phyloP scores from a whole-genome alignment of 2,329 filamentous ascomycete species.

The Aspergillus bombycis region DNA sequence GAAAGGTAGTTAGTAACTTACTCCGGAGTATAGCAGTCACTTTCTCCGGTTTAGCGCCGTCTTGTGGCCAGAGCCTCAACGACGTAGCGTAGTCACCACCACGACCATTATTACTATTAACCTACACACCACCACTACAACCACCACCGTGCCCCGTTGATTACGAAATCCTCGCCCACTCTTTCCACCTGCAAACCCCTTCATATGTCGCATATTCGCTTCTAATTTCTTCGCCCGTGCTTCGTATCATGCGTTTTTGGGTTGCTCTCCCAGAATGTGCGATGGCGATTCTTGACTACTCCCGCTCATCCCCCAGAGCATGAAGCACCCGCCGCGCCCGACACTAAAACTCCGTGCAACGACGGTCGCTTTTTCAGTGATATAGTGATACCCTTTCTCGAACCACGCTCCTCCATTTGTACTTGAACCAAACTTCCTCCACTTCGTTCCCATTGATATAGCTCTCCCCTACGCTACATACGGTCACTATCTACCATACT shows the following conservation, averaged over 20 bases:
- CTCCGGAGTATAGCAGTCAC: slow-evolving; percentile 5
- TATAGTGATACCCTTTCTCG: slow-evolving; percentile 11
- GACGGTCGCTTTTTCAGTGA: slow-evolving; percentile 5
- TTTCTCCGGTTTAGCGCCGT: slow-evolving; percentile 19
- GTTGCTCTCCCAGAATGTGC: slow-evolving; percentile 21
- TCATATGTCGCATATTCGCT: neutral
- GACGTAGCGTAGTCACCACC: slow-evolving; percentile 13
- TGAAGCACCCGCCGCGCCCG: slow-evolving; percentile 27
- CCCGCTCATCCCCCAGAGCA: slow-evolving; percentile 24
- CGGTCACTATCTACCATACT: neutral
- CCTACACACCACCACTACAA: neutral
- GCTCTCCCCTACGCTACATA: neutral
- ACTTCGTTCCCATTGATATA: slow-evolving; percentile 4
- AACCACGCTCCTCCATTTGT: neutral
- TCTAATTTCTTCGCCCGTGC: neutral
- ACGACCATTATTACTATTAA: slow-evolving; percentile 3
- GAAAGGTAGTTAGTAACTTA: neutral
- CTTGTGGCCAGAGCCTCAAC: slow-evolving; percentile 23
- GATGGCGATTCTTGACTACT: slow-evolving; percentile 28
- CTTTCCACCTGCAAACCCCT: neutral
- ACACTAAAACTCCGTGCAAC: slow-evolving; percentile 23
- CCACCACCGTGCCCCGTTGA: slow-evolving; percentile 5
- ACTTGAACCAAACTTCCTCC: neutral
- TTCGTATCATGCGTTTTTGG: slow-evolving; percentile 19
- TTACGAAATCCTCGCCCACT: neutral